Percentiles rank a stretch among this genome's conserved stretches.
Evolutionary conservation across 2,329 filamentous ascomycete genomes (phyloP).

Genomic region (Sporothrix phasma): DNA sequence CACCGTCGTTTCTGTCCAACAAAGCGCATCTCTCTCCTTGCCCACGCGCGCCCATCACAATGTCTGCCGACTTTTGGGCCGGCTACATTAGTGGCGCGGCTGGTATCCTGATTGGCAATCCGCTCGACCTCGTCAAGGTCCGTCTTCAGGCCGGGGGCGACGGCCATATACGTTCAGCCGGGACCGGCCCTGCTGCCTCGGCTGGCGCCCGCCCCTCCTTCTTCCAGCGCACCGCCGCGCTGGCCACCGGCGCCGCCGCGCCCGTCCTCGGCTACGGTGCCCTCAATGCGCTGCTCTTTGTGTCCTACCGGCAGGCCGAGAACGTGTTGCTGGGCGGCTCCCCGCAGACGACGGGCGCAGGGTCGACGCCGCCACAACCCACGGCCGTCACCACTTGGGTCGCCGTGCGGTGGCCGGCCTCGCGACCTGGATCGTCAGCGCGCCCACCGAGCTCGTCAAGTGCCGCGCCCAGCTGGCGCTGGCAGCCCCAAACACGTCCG

Average conservation of each 20-base stretch:
- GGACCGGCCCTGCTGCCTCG: slow-evolving; percentile 51
- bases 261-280: slow-evolving; percentile 85
- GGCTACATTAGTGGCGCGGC: slow-evolving; percentile 80
- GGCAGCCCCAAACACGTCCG: neutral
- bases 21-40: neutral
- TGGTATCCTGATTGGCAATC: slow-evolving; percentile 83
- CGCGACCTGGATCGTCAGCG: slow-evolving; percentile 74
- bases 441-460: slow-evolving; percentile 85
- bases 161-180: slow-evolving; percentile 10
- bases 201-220: neutral
- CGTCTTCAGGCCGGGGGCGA: slow-evolving; percentile 58
- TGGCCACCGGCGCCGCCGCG: slow-evolving; percentile 62
- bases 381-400: slow-evolving; percentile 58
- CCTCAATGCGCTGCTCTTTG: slow-evolving; percentile 81
- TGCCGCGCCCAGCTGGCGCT: slow-evolving; percentile 67
- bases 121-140: slow-evolving; percentile 60
- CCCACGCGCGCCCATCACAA: slow-evolving; percentile 25
- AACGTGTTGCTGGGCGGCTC: slow-evolving; percentile 40
- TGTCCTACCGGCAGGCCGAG: slow-evolving; percentile 81
- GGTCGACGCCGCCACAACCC: slow-evolving; percentile 30
- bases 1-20: neutral
- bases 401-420: slow-evolving; percentile 71
- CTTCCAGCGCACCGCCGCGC: slow-evolving; percentile 18
- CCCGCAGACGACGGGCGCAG: neutral
- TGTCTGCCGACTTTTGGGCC: slow-evolving; percentile 90